These are phyloP conservation scores for Hypoxylon subgilvum DNA, from an alignment of 495 filamentous ascomycete species.

Conservation along the genomic window DNA sequence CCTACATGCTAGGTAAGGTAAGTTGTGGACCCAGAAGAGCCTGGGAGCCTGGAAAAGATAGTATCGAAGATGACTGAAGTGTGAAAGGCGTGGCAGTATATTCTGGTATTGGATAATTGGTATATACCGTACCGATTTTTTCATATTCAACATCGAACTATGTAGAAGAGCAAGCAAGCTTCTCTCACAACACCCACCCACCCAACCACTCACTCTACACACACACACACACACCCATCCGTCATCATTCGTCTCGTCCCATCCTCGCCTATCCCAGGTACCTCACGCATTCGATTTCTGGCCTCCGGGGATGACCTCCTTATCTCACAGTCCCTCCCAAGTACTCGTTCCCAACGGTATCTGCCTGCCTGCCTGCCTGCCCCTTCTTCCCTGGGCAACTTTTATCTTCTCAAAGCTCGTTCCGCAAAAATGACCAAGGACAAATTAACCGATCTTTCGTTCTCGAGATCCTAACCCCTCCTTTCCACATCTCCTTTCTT, in stretches of 20 bases:
- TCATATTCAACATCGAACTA: background rate
- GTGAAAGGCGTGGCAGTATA: too few relatives aligned
- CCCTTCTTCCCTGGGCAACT: background rate
- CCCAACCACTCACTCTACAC: too few relatives aligned
- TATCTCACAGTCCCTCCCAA: too few relatives aligned
- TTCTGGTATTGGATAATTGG: background rate
- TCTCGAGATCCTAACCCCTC: constrained; percentile 9
- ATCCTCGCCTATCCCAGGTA: constrained; percentile 1
- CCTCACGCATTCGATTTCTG: background rate
- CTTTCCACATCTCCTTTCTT: background rate
- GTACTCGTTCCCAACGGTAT: too few relatives aligned
- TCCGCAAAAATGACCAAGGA: constrained; percentile 4
- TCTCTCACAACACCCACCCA: background rate
- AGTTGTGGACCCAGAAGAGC: too few relatives aligned
- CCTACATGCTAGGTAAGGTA: too few relatives aligned
- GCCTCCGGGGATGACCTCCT: background rate
- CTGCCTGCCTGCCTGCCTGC: too few relatives aligned
- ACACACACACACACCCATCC: too few relatives aligned
- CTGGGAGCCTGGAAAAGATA: too few relatives aligned
- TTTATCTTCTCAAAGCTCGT: background rate
- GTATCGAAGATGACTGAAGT: too few relatives aligned
- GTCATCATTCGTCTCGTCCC: constrained; percentile 7
- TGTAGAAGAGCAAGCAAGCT: constrained; percentile 5
- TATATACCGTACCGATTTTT: too few relatives aligned
- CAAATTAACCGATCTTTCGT: constrained; percentile 24